These are phyloP conservation scores for Geranomyces michiganensis DNA, from an alignment of 192 early-diverging fungal genomes.

Conservation along the genomic window DNA sequence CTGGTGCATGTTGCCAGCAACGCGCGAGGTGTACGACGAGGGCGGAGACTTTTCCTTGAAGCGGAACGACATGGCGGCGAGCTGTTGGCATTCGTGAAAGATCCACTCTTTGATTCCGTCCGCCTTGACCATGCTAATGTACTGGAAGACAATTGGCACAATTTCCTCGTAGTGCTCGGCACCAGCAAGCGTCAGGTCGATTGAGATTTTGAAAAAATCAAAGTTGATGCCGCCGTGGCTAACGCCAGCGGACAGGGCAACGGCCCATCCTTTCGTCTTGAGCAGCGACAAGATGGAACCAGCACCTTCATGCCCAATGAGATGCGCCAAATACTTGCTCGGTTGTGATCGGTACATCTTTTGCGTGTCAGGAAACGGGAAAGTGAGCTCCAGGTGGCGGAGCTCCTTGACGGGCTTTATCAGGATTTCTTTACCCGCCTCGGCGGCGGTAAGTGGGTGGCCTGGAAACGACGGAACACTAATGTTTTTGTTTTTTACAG, in stretches of 20 bases:
- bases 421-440: constrained; percentile 63
- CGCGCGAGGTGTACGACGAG: constrained; percentile 63
- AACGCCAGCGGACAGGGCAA: constrained; percentile 68
- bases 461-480: constrained; percentile 68
- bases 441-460: constrained; percentile 74
- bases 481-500: constrained; percentile 75
- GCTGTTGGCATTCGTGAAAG: constrained; percentile 71
- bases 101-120: constrained; percentile 75
- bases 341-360: constrained; percentile 60
- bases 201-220: constrained; percentile 80
- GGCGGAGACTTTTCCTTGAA: constrained; percentile 62
- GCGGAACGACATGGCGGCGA: constrained; percentile 45
- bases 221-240: constrained; percentile 69
- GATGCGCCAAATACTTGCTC: constrained; percentile 76
- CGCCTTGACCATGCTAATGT: constrained; percentile 80
- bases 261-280: constrained; percentile 91
- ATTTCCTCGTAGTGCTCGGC: constrained; percentile 75
- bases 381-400: constrained; percentile 77
- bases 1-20: constrained; percentile 80
- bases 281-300: constrained; percentile 86
- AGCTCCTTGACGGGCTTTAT: constrained; percentile 73
- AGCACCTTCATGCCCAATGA: constrained; percentile 89
- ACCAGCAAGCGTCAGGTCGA: constrained; percentile 72
- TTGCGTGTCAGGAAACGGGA: constrained; percentile 83
- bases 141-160: constrained; percentile 81